Base-by-base conservation (phyloP, 2,329 filamentous ascomycete species). In the Monilinia polystroma region DNA sequence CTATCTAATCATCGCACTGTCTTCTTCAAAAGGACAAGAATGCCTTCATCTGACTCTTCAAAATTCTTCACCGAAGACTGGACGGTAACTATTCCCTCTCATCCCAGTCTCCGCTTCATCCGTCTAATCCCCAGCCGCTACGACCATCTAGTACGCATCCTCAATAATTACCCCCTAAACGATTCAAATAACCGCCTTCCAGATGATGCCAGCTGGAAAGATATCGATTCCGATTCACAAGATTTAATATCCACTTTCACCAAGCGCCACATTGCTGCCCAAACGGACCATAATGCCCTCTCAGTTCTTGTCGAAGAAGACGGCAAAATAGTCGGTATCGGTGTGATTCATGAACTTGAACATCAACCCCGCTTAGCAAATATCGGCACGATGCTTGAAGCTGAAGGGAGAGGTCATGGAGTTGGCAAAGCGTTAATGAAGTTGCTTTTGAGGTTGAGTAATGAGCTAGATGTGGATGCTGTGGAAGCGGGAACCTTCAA, bases 51-150 rank as follows among this genome's bases (percentile, higher is more conserved):
- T 8, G 57, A 60, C 3, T 18, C 51, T 1, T 38, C 56, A 6
- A 63, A 68, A 23, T 66, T 70, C 18, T 70, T 69, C 53, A 69
- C 66, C 16, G 32, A 69, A 14, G 58, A 65, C 63, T 70, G 69
- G 69, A 67, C 54, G 32, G 63, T 70, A 51, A 68, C 64, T 8
- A 32, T 70, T 0, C 64, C 68, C 12, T 18, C 66, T 5, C 56
- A 62, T 32, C 69, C 69, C 29, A 35, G 59, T 53, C 66, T 70
- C 20, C 64, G 58, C 58, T 70, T 70, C 56, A 45, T 55, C 18
- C 69, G 64, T 16, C 26, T 67, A 11, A 69, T 67, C 10, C 68
- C 69, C 4, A n/a, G 18, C 23, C 57, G 58, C 38, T 35, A 35
- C 52, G n/a, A 52, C 18, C 49, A 63, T 35, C 35, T 58, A 23